Conservation (phyloP, 805 yeast genomes). For the Wickerhamomyces chambardii region DNA sequence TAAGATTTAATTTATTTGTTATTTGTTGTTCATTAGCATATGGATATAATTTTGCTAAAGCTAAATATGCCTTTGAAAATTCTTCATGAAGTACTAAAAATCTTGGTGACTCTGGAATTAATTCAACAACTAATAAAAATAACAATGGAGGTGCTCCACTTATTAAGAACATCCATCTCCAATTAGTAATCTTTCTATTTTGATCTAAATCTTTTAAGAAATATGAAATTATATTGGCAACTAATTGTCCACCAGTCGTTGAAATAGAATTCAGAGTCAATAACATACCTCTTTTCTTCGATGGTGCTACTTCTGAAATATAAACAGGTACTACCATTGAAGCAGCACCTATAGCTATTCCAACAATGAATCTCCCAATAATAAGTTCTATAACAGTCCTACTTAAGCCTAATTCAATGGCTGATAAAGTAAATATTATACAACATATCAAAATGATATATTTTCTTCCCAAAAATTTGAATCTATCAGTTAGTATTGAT, state of each 20-base stretch:
- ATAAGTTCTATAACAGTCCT: constrained; percentile 29
- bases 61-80: constrained; percentile 26
- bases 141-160: constrained; percentile 33
- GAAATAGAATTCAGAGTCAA: constrained; percentile 29
- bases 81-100: constrained; percentile 26
- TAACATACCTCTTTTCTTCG: constrained; percentile 27
- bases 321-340: constrained; percentile 59
- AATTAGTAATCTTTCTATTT: constrained; percentile 9
- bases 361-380: constrained; percentile 54
- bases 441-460: constrained; percentile 31
- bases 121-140: constrained; percentile 24
- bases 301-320: constrained; percentile 41
- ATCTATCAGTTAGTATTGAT: constrained; percentile 39
- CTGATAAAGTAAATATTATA: constrained; percentile 35
- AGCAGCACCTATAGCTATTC: constrained; percentile 67
- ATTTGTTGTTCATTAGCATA: constrained; percentile 33
- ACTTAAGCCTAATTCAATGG: constrained; percentile 37
- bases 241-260: constrained; percentile 41
- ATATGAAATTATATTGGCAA: constrained; percentile 32
- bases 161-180: constrained; percentile 30
- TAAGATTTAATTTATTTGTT: constrained; percentile 33
- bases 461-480: constrained; percentile 27
- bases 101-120: constrained; percentile 45
- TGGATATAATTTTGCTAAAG: constrained; percentile 35
- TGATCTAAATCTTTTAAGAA: constrained; percentile 17